These are phyloP conservation scores for Picea abies DNA, from an alignment of 83 land plant species.

Conservation along the genomic window DNA sequence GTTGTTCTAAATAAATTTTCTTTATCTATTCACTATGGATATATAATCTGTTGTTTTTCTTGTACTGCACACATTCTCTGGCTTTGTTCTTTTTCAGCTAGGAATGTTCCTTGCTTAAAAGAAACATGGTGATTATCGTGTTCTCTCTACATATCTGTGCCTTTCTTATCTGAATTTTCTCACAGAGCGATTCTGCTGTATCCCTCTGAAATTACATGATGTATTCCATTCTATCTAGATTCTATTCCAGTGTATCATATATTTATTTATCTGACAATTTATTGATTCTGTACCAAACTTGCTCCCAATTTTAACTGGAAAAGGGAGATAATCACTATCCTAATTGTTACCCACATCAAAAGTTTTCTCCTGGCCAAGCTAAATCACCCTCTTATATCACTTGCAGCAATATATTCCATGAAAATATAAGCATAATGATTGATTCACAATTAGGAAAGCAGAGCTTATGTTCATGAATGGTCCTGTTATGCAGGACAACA, in stretches of 20 bases:
- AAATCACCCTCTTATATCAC: neutral
- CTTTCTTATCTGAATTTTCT: neutral
- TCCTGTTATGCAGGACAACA: neutral
- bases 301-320: neutral
- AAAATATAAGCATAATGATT: neutral
- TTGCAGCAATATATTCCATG: neutral
- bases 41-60: too few relatives aligned
- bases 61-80: too few relatives aligned
- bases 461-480: neutral
- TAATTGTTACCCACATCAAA: neutral
- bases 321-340: neutral
- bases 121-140: neutral
- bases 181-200: neutral
- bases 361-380: neutral
- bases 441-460: neutral
- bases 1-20: too few relatives aligned
- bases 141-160: constrained; percentile 3
- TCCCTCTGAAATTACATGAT: too few relatives aligned
- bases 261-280: neutral
- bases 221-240: too few relatives aligned
- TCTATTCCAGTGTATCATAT: too few relatives aligned
- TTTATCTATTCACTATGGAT: too few relatives aligned
- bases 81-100: too few relatives aligned
- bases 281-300: neutral
- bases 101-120: neutral